phyloP scores from a whole-genome alignment of 352 stramenopile genomes.

The Pythium pyrilobum region DNA sequence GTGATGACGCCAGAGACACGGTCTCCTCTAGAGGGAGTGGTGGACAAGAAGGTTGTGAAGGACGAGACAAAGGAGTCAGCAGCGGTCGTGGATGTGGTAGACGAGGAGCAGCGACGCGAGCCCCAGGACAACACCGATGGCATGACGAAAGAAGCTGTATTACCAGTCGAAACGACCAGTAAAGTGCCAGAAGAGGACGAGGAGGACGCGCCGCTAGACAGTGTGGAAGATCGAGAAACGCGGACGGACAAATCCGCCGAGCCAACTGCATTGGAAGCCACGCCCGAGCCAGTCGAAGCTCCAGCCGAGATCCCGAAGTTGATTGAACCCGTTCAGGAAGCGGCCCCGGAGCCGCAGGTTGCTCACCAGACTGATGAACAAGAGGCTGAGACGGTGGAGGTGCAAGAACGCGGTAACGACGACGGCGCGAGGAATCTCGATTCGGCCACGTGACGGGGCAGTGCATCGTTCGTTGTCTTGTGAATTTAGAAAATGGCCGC shows the following conservation, averaged over 20 bases:
- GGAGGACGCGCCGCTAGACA: slow-evolving; percentile 5
- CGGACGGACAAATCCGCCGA: neutral
- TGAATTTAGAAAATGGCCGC: too few relatives aligned
- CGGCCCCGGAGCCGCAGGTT: neutral
- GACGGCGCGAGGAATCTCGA: neutral
- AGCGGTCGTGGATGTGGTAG: neutral
- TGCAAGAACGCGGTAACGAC: neutral
- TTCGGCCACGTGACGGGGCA: neutral
- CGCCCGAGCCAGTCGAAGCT: neutral
- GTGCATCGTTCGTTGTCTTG: too few relatives aligned
- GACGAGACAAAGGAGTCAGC: neutral
- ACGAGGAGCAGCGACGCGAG: neutral
- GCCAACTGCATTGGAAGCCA: neutral
- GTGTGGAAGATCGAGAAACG: neutral
- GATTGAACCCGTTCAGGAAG: neutral
- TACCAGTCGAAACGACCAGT: neutral
- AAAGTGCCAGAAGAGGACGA: neutral
- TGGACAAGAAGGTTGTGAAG: neutral
- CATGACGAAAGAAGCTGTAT: neutral
- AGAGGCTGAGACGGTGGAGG: neutral
- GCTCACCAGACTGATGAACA: neutral
- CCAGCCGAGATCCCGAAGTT: neutral
- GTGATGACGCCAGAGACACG: too few relatives aligned
- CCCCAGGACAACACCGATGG: neutral
- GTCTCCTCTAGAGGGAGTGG: too few relatives aligned